Percentiles rank a stretch among this genome's conserved stretches.
These are phyloP conservation scores for Botrytis squamosa DNA, from an alignment of 2,329 filamentous ascomycete species.

Conservation along the genomic window DNA sequence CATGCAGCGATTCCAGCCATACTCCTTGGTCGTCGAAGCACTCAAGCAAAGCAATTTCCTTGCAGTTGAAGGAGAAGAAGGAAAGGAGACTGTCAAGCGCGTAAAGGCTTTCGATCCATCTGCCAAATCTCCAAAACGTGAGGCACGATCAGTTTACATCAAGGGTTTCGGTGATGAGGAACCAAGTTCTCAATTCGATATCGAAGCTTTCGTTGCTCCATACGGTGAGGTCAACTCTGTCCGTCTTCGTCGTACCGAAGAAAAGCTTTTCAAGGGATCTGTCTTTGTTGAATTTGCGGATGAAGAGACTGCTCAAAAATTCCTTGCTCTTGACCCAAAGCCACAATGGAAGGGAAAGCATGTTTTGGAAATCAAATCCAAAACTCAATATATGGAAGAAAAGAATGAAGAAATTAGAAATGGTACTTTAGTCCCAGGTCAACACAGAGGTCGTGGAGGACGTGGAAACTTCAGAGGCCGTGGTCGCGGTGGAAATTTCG, in stretches of 20 bases:
- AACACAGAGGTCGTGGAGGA: constrained; percentile 28
- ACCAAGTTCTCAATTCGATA: constrained; percentile 84
- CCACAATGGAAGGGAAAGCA: constrained; percentile 77
- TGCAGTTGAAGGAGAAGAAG: constrained; percentile 70
- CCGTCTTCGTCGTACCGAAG: constrained; percentile 74
- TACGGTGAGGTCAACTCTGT: constrained; percentile 79
- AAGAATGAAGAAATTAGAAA: constrained; percentile 71
- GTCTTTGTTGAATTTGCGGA: constrained; percentile 90
- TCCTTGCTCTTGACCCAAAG: constrained; percentile 75
- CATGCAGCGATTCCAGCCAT: constrained; percentile 92
- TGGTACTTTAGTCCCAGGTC: constrained; percentile 61
- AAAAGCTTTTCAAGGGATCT: constrained; percentile 87
- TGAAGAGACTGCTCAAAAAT: constrained; percentile 75
- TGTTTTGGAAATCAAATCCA: constrained; percentile 79
- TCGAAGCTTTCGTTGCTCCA: constrained; percentile 85
- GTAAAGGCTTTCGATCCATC: constrained; percentile 66
- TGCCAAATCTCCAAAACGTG: constrained; percentile 54
- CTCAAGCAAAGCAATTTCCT: constrained; percentile 75
- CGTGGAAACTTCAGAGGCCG: constrained; percentile 35
- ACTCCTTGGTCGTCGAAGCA: constrained; percentile 77
- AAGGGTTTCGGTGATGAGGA: constrained; percentile 91
- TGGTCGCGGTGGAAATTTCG: constrained; percentile 39
- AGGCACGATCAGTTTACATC: constrained; percentile 78
- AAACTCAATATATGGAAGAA: constrained; percentile 81
- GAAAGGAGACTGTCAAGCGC: constrained; percentile 70